Evolutionary conservation across 768 basidiomycete genomes (phyloP), one percentile per base, ranked within the genome.

Genomic region (Rhodosporidiobolus sp.): DNA sequence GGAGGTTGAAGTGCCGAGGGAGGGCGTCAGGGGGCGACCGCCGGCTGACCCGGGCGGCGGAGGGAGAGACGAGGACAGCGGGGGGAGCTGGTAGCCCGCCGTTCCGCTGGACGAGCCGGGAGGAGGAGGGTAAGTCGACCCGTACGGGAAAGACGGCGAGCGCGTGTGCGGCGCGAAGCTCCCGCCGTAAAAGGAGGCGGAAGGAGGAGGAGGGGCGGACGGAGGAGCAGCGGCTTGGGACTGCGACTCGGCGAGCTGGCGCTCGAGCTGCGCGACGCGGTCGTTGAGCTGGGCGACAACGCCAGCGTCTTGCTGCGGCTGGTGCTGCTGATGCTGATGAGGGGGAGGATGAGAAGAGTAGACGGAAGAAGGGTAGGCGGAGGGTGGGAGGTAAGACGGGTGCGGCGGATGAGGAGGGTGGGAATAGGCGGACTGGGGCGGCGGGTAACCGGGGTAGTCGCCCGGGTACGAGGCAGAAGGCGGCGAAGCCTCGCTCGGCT

Each of bases 251-350:
- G 38, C 38, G 20, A 65, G 54, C 30, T 66, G 73, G 0, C 61
- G 59, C n/a, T 73, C 72, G 34, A 73, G 67, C 54, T 73, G 63
- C 5, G 65, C n/a, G 22, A 61, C 46, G 14, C 60, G 50, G 22
- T 26, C 11, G 2, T 32, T 45, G 35, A 35, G 22, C 38, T 67
- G 35, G 26, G 53, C 48, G 30, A 48, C 55, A 19, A 38, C 30
- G 46, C 11, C 19, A 34, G 34, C 32, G 26, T 28, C 14, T 46
- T 35, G 56, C 56, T 38, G 56, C n/a, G 12, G 56, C 17, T 35
- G 56, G 8, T 22, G 56, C 56, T 57, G 56, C 34, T 38, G 35
- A 34, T 8, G 38, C 38, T 43, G 35, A 8, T 57, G 35, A n/a
- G n/a, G n/a, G 24, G 10, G 56, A 8, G 8, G 28, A 24, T 35